These are phyloP conservation scores for Rubia yunnanensis DNA, from an alignment of 257 asterid genomes.

Conservation along the genomic window DNA sequence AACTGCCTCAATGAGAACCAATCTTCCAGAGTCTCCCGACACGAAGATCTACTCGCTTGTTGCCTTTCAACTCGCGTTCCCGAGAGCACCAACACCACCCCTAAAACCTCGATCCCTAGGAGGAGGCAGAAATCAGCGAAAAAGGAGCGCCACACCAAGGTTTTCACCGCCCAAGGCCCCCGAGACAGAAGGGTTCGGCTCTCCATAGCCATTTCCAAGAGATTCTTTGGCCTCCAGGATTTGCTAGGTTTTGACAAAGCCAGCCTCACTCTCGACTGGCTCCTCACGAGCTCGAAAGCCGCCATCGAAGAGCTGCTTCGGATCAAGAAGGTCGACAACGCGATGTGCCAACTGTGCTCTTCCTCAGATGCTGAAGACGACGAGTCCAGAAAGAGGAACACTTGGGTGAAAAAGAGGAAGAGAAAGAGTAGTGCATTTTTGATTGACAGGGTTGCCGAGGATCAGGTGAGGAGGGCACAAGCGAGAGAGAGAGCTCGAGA, in stretches of 20 bases:
- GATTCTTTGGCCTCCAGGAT: conserved; percentile 87
- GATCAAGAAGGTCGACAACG: neutral
- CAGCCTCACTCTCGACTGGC: conserved; percentile 91
- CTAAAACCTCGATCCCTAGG: neutral
- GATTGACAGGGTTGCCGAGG: conserved; percentile 23
- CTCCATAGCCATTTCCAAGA: conserved; percentile 66
- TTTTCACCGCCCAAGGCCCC: conserved; percentile 70
- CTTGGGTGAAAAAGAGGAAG: conserved; percentile 16
- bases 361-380: conserved; percentile 3
- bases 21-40: neutral
- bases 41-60: neutral
- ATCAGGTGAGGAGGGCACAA: conserved; percentile 63
- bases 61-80: neutral
- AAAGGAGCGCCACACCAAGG: conserved; percentile 73
- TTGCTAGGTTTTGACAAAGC: conserved; percentile 71
- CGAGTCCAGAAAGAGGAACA: neutral
- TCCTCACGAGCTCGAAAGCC: conserved; percentile 55
- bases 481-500: conserved; percentile 94
- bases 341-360: conserved; percentile 2
- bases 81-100: neutral
- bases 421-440: neutral
- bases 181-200: conserved; percentile 79
- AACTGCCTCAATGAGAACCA: neutral
- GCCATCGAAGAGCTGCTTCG: conserved; percentile 58
- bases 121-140: conserved; percentile 11